Percentiles rank a stretch among this genome's conserved stretches.
These are phyloP conservation scores for Orbilia ellipsospora DNA, from an alignment of 2,329 filamentous ascomycete species.

Conservation along the genomic window DNA sequence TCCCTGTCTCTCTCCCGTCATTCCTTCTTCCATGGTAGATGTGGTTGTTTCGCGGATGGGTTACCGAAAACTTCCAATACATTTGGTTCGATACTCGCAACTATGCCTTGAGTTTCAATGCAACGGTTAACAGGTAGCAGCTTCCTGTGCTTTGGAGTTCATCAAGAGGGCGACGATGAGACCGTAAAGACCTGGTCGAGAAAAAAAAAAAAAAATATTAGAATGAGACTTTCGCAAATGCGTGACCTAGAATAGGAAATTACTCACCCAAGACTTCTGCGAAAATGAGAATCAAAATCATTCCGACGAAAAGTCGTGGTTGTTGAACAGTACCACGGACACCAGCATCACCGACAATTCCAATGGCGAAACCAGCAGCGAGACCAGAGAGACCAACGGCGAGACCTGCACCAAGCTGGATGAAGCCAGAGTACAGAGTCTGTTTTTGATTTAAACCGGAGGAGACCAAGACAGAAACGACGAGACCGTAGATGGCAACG, in stretches of 20 bases:
- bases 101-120: neutral
- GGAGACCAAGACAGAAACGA: slow-evolving; percentile 87
- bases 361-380: slow-evolving; percentile 84
- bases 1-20: slow-evolving; percentile 12
- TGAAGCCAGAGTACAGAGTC: slow-evolving; percentile 82
- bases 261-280: slow-evolving; percentile 93
- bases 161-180: slow-evolving; percentile 98
- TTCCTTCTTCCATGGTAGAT: slow-evolving; percentile 6
- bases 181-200: slow-evolving; percentile 85
- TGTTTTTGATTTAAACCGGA: slow-evolving; percentile 78
- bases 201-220: too few relatives aligned
- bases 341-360: slow-evolving; percentile 89
- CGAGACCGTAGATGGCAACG: slow-evolving; percentile 97
- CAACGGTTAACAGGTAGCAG: slow-evolving; percentile 13
- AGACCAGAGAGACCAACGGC: slow-evolving; percentile 84
- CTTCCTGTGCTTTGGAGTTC: slow-evolving; percentile 83
- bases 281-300: slow-evolving; percentile 99
- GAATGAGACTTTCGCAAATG: neutral
- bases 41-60: slow-evolving; percentile 4
- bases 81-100: neutral
- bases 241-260: neutral
- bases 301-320: slow-evolving; percentile 89
- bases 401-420: slow-evolving; percentile 85
- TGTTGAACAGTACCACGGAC: slow-evolving; percentile 87
- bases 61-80: neutral